Evolutionary conservation across 2,329 filamentous ascomycete species (phyloP), one percentile per base, ranked within the genome.

Genomic region (Macrophomina pseudophaseolina): DNA sequence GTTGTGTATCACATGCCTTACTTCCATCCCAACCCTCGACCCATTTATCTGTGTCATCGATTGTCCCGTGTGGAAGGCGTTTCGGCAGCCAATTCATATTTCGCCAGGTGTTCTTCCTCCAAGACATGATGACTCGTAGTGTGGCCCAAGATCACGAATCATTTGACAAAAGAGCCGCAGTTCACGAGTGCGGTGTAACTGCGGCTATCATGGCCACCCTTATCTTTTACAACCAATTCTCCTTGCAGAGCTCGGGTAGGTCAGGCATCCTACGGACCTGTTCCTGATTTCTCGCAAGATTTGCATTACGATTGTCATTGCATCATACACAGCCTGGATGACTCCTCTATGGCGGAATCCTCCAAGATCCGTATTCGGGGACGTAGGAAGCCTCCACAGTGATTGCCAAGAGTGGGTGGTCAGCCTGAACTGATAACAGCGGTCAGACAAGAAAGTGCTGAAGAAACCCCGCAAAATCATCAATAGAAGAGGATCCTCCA

Each of bases 401-500:
- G n/a, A 11, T 16, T 49, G 42, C 58, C 58, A 62, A 62, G 58
- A 32, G 42, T 38, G 58, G 42, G 56, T 18, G 56, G 56, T 18
- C 56, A 46, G 58, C 58, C 28, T 33, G 16, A 16, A 33, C 56
- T 28, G 56, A 23, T 18, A 44, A 60, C 56, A 38, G 56, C 56
- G 56, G 40, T 42, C 48, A 30, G 56, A 40, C 30, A 46, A 48
- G 35, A 38, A 38, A 3, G 11, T 38, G 23, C 11, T 11, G 23
- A 14, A 18, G 40, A n/a, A 18, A 60, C 28, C 42, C 42, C 44
- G 53, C 12, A 58, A 28, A 12, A 0, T 12, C 4, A 23, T 42
- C 4, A 8, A 2, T 23, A n/a, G 32, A 49, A 35, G 42, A 16
- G 49, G n/a, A n/a, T 51, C 58, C 46, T 40, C 18, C 44, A 23